Conservation (phyloP, 768 basidiomycete genomes). For the Leccinum truebloodii region DNA sequence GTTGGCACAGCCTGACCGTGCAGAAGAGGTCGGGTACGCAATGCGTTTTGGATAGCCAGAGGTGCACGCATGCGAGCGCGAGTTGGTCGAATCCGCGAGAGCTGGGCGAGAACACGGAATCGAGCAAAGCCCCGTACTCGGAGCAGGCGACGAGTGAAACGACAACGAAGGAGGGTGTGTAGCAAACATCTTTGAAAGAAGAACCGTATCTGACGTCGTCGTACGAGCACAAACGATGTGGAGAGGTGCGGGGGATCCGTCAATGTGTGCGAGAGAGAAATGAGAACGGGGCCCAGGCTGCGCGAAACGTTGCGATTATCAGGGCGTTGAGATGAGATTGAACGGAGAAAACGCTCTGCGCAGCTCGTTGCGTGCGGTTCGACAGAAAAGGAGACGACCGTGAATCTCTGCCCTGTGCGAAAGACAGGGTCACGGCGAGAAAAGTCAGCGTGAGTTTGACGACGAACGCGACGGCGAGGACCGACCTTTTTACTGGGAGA, state of each 20-base stretch:
- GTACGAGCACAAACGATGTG: slow-evolving; percentile 12
- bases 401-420: slow-evolving; percentile 5
- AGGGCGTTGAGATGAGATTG: slow-evolving; percentile 18
- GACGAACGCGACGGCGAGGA: slow-evolving; percentile 3
- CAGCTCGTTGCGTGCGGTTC: slow-evolving; percentile 23
- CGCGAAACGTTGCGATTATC: slow-evolving; percentile 27
- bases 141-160: not conserved
- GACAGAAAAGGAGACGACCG: slow-evolving; percentile 5
- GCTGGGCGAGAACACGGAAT: slow-evolving; percentile 17
- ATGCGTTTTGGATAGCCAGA: slow-evolving; percentile 11
- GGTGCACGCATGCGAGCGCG: slow-evolving; percentile 8
- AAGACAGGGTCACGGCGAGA: not conserved
- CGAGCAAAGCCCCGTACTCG: not conserved
- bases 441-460: slow-evolving; percentile 5
- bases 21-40: slow-evolving; percentile 21
- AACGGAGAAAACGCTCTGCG: slow-evolving; percentile 32
- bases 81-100: slow-evolving; percentile 30
- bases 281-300: slow-evolving; percentile 8
- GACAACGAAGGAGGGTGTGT: slow-evolving; percentile 10
- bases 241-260: slow-evolving; percentile 8
- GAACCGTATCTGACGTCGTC: slow-evolving; percentile 3
- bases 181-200: slow-evolving; percentile 19
- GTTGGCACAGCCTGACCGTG: slow-evolving; percentile 13
- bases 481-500: slow-evolving; percentile 27
- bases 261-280: slow-evolving; percentile 8